Percentiles rank a stretch among this genome's conserved stretches.
Evolutionary conservation across 768 basidiomycete genomes (phyloP).

Genomic region (Tricholoma hemisulphureum): DNA sequence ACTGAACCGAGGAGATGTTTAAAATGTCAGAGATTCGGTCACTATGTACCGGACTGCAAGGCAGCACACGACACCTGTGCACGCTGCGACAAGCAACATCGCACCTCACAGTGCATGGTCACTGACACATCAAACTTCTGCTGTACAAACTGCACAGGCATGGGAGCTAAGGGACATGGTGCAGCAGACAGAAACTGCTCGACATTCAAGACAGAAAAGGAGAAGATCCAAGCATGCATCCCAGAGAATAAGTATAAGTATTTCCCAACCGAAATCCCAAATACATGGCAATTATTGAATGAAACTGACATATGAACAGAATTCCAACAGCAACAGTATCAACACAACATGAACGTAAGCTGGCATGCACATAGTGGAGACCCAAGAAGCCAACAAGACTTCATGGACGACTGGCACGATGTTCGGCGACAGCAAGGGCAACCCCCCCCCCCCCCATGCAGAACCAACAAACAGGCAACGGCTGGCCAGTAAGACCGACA

Average conservation of each 20-base stretch:
- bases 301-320: no score
- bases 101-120: constrained; percentile 14
- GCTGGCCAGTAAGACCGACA: not conserved
- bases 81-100: constrained; percentile 16
- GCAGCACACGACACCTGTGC: constrained; percentile 9
- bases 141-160: constrained; percentile 24
- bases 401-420: not conserved
- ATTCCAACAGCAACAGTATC: not conserved
- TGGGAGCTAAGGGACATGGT: constrained; percentile 20
- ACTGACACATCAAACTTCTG: constrained; percentile 7
- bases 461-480: not conserved
- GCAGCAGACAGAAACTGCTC: constrained; percentile 22
- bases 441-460: not conserved
- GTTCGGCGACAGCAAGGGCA: not conserved
- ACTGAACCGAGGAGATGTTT: no score
- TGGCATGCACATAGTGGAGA: not conserved
- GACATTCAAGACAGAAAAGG: constrained; percentile 9
- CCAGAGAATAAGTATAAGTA: constrained; percentile 17
- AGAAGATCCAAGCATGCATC: constrained; percentile 6
- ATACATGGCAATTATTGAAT: no score
- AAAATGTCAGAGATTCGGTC: no score
- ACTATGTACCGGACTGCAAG: constrained; percentile 14
- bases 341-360: not conserved
- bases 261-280: constrained; percentile 10
- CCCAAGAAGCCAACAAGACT: not conserved